Conservation (phyloP, 2,329 filamentous ascomycete species). For the Fonsecaea monophora region DNA sequence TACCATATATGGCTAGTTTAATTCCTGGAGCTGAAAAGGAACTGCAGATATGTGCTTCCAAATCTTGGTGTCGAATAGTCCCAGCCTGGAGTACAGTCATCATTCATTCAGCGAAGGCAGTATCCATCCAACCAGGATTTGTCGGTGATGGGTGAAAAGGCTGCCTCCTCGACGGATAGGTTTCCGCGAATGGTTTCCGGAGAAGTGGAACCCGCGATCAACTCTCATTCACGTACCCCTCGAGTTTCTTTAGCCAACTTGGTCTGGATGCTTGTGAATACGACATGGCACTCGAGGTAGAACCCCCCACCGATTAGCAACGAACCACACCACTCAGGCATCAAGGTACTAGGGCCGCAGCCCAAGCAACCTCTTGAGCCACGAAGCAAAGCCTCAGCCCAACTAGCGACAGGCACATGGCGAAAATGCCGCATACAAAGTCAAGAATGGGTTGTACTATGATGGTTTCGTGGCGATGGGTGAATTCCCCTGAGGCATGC, state of each 20-base stretch:
- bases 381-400: conserved; percentile 12
- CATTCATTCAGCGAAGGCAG: neutral
- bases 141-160: neutral
- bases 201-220: conserved; percentile 4
- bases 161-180: neutral
- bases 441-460: neutral
- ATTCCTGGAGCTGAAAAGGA: neutral
- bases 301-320: conserved; percentile 4
- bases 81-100: conserved; percentile 7
- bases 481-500: conserved; percentile 9
- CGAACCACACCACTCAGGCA: conserved; percentile 1
- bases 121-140: neutral
- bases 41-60: conserved; percentile 7
- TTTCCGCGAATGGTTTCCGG: conserved; percentile 9
- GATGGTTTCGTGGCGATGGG: neutral
- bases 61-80: conserved; percentile 18
- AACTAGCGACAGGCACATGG: conserved; percentile 21
- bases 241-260: neutral
- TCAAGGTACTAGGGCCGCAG: neutral
- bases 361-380: conserved; percentile 3
- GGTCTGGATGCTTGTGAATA: conserved; percentile 18
- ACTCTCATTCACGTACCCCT: neutral
- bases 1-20: neutral
- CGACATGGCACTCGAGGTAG: conserved; percentile 1
- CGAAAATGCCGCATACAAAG: conserved; percentile 24